Evolutionary conservation across 192 early-diverging fungal species (phyloP).

Genomic region (Coemansia sp.): DNA sequence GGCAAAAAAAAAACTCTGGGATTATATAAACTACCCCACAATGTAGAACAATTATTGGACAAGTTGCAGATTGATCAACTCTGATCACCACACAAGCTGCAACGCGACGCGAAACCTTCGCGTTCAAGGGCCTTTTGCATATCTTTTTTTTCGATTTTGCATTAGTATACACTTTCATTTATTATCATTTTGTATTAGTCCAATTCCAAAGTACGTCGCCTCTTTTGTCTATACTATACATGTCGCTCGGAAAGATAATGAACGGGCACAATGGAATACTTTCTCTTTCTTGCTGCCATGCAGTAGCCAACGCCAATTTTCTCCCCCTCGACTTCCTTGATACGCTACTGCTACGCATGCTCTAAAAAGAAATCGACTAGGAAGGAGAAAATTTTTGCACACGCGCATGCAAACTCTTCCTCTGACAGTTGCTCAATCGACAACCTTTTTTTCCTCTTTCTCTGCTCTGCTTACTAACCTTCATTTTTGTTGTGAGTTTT

Average conservation of each 20-base stretch:
- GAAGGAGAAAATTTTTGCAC: not conserved
- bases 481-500: slow-evolving; percentile 1
- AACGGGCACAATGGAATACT: not conserved
- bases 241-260: slow-evolving; percentile 1
- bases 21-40: not conserved
- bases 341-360: not conserved
- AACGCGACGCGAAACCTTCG: not conserved
- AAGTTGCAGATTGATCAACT: not conserved
- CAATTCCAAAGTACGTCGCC: slow-evolving; percentile 3
- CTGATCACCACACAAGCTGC: not conserved
- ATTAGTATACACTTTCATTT: not conserved
- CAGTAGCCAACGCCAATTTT: slow-evolving; percentile 4
- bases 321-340: not conserved
- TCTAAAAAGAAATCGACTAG: not conserved
- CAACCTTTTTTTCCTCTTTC: not conserved
- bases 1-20: not conserved
- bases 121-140: not conserved
- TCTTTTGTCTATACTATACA: slow-evolving; percentile 1
- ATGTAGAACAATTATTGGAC: not conserved
- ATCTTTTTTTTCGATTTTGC: not conserved
- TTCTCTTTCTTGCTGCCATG: not conserved
- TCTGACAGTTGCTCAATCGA: not conserved
- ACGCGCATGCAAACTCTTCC: not conserved
- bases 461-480: slow-evolving; percentile 1
- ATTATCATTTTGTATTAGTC: not conserved